A percentile compares a stretch with the other conserved stretches of the same genome.
Evolutionary conservation across 306 rosid genomes (phyloP).

Genomic region (Sophora flavescens): DNA sequence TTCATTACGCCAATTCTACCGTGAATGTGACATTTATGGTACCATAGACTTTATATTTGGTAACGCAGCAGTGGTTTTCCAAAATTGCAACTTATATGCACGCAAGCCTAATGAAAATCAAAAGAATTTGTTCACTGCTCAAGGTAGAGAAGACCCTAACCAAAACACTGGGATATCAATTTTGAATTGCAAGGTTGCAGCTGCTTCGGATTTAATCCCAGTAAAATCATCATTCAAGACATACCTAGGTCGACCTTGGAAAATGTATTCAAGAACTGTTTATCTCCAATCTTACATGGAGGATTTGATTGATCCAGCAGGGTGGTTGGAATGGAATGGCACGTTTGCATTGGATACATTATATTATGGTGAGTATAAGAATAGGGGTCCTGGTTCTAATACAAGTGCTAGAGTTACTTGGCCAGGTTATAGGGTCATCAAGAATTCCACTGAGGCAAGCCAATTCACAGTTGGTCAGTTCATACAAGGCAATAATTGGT

Average conservation of each 20-base stretch:
- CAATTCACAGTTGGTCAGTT: conserved; percentile 66
- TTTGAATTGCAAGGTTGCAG: conserved; percentile 67
- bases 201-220: conserved; percentile 71
- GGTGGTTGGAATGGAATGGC: conserved; percentile 90
- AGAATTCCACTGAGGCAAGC: conserved; percentile 63
- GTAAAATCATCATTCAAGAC: conserved; percentile 55
- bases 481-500: conserved; percentile 74
- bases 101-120: conserved; percentile 71
- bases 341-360: conserved; percentile 72
- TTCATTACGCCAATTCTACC: conserved; percentile 87
- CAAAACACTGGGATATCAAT: conserved; percentile 86
- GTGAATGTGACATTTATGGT: conserved; percentile 88
- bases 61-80: conserved; percentile 79
- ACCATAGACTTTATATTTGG: conserved; percentile 89
- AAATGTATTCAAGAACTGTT: conserved; percentile 76
- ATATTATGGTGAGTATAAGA: conserved; percentile 80
- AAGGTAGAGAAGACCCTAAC: conserved; percentile 85
- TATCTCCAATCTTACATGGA: conserved; percentile 59
- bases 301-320: conserved; percentile 65
- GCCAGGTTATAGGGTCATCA: conserved; percentile 84
- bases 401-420: conserved; percentile 70
- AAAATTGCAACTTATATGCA: conserved; percentile 82
- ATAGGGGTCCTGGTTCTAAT: conserved; percentile 75
- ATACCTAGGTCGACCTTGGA: conserved; percentile 92
- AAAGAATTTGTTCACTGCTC: conserved; percentile 83